Percentiles rank a stretch among this genome's conserved stretches.
Conservation (phyloP, 257 asterid species). For the Gentiana dahurica region DNA sequence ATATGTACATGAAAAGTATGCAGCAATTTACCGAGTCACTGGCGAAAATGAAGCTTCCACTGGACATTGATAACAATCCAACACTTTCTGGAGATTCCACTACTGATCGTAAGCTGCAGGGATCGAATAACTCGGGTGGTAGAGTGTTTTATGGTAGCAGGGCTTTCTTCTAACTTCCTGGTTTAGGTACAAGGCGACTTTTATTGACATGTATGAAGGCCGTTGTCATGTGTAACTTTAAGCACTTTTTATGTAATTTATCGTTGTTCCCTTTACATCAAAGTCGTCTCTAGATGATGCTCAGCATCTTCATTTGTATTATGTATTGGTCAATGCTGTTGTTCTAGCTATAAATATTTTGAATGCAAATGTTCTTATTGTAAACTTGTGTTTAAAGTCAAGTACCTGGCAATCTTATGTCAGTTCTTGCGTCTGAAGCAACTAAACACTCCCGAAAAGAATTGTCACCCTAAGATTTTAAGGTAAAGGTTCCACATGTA, state of each 20-base stretch:
- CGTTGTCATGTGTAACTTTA: no score
- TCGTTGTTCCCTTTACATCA: no score
- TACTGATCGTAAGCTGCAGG: constrained; percentile 12
- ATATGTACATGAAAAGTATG: constrained; percentile 74
- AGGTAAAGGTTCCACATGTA: no score
- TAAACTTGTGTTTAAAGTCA: not conserved
- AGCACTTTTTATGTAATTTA: no score
- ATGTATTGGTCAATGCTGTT: constrained; percentile 23
- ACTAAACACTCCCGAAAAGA: no score
- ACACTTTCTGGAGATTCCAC: constrained; percentile 8
- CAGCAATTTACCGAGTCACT: constrained; percentile 63
- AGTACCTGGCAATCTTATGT: not conserved
- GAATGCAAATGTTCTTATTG: constrained; percentile 11
- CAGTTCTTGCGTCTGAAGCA: not conserved
- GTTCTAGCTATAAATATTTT: constrained; percentile 20
- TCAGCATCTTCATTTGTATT: constrained; percentile 22
- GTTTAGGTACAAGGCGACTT: no score
- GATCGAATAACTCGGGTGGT: constrained; percentile 28
- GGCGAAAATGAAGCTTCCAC: constrained; percentile 69
- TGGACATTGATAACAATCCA: constrained; percentile 35
- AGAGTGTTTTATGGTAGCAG: constrained; percentile 75
- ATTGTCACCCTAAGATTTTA: no score
- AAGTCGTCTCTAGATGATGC: constrained; percentile 11
- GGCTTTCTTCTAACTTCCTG: constrained; percentile 41
- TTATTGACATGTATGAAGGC: no score